These are phyloP conservation scores for Ligustrum vulgare DNA, from an alignment of 257 asterid genomes.

Conservation along the genomic window DNA sequence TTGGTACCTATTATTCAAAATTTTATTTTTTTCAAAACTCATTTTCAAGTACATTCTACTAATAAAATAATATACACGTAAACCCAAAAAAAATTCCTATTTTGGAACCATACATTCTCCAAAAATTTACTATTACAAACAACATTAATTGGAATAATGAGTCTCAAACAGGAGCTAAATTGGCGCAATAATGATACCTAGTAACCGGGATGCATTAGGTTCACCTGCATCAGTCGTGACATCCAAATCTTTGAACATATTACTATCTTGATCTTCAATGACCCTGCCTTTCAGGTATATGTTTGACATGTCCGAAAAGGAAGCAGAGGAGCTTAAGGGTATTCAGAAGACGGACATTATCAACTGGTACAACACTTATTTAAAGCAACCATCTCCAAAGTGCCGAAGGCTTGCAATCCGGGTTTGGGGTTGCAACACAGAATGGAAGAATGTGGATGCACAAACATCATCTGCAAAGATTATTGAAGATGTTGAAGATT, in stretches of 20 bases:
- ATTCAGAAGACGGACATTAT: conserved; percentile 61
- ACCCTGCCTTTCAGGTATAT: conserved; percentile 70
- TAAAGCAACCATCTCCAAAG: conserved; percentile 75
- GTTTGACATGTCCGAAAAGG: conserved; percentile 80
- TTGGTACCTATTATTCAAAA: too few relatives aligned
- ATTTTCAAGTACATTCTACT: too few relatives aligned
- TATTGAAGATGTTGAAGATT: not conserved
- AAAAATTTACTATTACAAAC: too few relatives aligned
- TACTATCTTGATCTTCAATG: not conserved
- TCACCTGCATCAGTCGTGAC: not conserved
- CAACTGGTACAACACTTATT: conserved; percentile 68
- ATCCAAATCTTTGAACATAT: not conserved
- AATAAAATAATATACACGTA: too few relatives aligned
- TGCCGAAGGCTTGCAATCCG: conserved; percentile 86
- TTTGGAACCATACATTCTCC: too few relatives aligned
- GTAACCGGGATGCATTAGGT: not conserved
- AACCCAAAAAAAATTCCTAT: too few relatives aligned
- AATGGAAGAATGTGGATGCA: conserved; percentile 41
- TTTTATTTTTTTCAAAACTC: too few relatives aligned
- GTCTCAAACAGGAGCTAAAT: not conserved
- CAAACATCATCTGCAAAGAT: conserved; percentile 41
- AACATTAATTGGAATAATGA: too few relatives aligned
- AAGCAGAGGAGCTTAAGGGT: conserved; percentile 64
- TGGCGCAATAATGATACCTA: not conserved
- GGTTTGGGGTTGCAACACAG: conserved; percentile 88